Evolutionary conservation across 2,329 filamentous ascomycete genomes (phyloP), one percentile per base, ranked within the genome.

Genomic region (Exophiala viscosa): DNA sequence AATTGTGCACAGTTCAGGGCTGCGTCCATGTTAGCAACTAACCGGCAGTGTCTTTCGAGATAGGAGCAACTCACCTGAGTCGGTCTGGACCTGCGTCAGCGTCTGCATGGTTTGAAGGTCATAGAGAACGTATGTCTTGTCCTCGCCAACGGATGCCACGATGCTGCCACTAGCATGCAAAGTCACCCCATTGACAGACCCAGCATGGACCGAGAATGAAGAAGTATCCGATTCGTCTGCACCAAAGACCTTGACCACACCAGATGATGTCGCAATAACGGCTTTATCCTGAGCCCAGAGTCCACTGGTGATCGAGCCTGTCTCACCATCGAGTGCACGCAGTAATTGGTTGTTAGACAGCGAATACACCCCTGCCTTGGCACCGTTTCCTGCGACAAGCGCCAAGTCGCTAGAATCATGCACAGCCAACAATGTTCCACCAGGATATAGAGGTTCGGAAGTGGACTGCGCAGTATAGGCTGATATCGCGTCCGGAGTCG

Each of bases 91-190:
- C 61, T 92, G 89, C 49, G 85, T 87, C 42, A 91, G 82, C 20
- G 84, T 81, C 64, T 84, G 81, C 65, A 83, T 77, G 3, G 76
- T 77, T 15, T 78, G 70, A 35, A 96, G 70, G 60, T 97, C 90
- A 70, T 97, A 96, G 57, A 97, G 83, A 1, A 91, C 83, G 65
- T 95, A 90, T 69, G 87, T 92, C 81, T 96, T 96, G 69, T 99
- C 93, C 1, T 84, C 81, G 44, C 92, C 91, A 32, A 93, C 87
- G 0, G 92, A 96, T 2, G 88, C 92, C 42, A 96, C 69, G 51
- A 99, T 83, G 48, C 87, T 82, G 35, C 87, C 88, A 60, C 87
- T 86, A 1, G 93, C 90, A 68, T 99, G 93, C 6, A 91, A 67
- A 33, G 89, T 84, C 52, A 99, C 71, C 4, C 82, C 86, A 7